Percentiles rank a stretch among this genome's conserved stretches.
These are phyloP conservation scores for Celoporthe dispersa DNA, from an alignment of 2,329 filamentous ascomycete genomes.

Conservation along the genomic window DNA sequence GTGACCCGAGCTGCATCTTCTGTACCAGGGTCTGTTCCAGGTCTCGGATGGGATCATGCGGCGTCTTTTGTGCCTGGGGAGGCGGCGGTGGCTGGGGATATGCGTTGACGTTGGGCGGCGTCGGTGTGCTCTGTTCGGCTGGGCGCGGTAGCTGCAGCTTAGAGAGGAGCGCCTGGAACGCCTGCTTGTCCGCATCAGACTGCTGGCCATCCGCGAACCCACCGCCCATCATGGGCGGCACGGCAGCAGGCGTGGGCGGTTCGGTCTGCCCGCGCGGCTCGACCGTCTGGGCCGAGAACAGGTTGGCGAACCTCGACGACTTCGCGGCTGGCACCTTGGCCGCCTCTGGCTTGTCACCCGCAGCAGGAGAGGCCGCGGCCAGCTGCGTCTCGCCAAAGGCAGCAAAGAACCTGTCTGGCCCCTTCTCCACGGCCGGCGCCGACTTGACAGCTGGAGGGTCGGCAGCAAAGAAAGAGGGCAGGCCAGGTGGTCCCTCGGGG, in stretches of 20 bases:
- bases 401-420: constrained; percentile 79
- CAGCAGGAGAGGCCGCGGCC: constrained; percentile 37
- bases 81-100: constrained; percentile 45
- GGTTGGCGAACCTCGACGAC: constrained; percentile 83
- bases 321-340: constrained; percentile 65
- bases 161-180: constrained; percentile 79
- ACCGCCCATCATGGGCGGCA: constrained; percentile 25
- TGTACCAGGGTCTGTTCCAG: constrained; percentile 31
- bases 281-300: constrained; percentile 67
- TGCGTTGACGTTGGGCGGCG: constrained; percentile 49
- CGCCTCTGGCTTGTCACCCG: constrained; percentile 47
- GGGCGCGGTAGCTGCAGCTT: constrained; percentile 67
- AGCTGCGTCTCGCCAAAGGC: constrained; percentile 48
- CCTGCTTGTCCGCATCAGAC: constrained; percentile 76
- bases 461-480: constrained; percentile 32
- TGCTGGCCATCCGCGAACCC: constrained; percentile 29
- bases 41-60: constrained; percentile 27
- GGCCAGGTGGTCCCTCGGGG: constrained; percentile 29
- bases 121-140: constrained; percentile 34
- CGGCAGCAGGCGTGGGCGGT: constrained; percentile 47
- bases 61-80: constrained; percentile 31
- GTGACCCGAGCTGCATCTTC: constrained; percentile 50
- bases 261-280: constrained; percentile 54
- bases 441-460: constrained; percentile 54
- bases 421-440: constrained; percentile 66